phyloP scores from a whole-genome alignment of 75 land plant genomes.

The Cupressus sempervirens region DNA sequence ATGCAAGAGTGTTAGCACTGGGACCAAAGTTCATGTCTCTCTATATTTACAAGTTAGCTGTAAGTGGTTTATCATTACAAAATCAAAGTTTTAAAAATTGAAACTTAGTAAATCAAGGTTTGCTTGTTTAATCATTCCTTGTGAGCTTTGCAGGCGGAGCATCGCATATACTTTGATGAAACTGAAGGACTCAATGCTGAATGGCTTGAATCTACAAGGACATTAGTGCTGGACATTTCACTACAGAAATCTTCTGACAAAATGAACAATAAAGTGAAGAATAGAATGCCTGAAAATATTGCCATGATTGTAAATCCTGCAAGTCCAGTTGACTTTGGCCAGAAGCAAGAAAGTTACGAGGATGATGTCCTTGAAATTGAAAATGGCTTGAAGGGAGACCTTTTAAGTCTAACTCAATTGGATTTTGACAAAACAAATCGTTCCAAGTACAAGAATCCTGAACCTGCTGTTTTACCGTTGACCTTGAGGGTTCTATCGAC shows the following conservation, averaged over 20 bases:
- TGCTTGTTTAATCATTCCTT: conserved; percentile 1
- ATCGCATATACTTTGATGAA: conserved; percentile 88
- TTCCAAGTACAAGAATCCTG: conserved; percentile 22
- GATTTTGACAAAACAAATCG: conserved; percentile 6
- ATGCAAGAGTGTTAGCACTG: conserved; percentile 85
- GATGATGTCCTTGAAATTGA: conserved; percentile 30
- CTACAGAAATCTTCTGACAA: conserved; percentile 18
- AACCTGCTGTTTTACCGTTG: conserved; percentile 72
- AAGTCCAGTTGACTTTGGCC: not conserved
- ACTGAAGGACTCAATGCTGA: conserved; percentile 74
- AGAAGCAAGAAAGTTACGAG: conserved; percentile 9
- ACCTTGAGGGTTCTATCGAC: conserved; percentile 56
- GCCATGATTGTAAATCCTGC: conserved; percentile 59
- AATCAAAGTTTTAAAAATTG: not conserved
- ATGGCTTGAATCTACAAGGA: conserved; percentile 83
- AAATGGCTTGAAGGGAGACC: conserved; percentile 22
- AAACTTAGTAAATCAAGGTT: not conserved
- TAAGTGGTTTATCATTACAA: conserved; percentile 24
- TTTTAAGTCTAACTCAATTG: conserved; percentile 8
- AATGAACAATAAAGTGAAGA: conserved; percentile 31
- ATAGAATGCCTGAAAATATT: conserved; percentile 52
- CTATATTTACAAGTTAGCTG: conserved; percentile 72
- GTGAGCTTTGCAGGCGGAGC: conserved; percentile 61
- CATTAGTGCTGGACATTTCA: conserved; percentile 58
- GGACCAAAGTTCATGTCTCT: conserved; percentile 92